Evolutionary conservation across 2,329 filamentous ascomycete species (phyloP), one percentile per base, ranked within the genome.

Genomic region (Alternaria atra): DNA sequence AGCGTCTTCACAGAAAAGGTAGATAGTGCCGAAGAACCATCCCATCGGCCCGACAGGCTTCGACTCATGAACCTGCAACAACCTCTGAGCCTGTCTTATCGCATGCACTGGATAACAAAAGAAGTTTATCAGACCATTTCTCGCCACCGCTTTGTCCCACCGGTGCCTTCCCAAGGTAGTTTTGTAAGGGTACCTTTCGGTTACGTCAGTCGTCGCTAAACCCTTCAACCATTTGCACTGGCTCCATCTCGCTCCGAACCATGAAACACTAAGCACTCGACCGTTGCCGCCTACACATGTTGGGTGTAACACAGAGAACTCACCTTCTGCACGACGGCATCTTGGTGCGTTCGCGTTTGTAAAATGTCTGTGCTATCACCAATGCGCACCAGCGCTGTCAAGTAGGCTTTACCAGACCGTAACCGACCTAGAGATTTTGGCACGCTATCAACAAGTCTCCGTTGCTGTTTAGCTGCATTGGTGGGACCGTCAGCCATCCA

Each of bases 361-460:
- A 23, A 52, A 34, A 53, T 27, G 51, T 46, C 56, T 44, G 56
- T 60, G 55, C 61, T 17, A 48, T 25, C 17, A 57, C 55, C 55
- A 37, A 46, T 66, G 61, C 48, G 57, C 51, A 20, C 48, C 48
- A 58, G 66, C 63, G 64, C 70, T 69, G 64, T 70, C 67, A 69
- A 67, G 59, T 40, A 55, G 35, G 37, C 48, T 37, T 43, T n/a
- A 52, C 52, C 60, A 61, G 53, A 57, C 57, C 63, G 51, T 57
- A 61, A 29, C 58, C 60, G 59, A 60, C 44, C 64, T 63, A 63
- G 44, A 55, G 48, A 61, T 68, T 53, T 52, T 55, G 52, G 55
- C 56, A 65, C 68, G 65, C 64, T 64, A 71, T 61, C 54, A 50
- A 66, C 66, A 70, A 64, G 63, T 69, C 55, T 66, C 62, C 52